Evolutionary conservation across 768 basidiomycete genomes (phyloP).

Genomic region (Lactarius hatsudake): DNA sequence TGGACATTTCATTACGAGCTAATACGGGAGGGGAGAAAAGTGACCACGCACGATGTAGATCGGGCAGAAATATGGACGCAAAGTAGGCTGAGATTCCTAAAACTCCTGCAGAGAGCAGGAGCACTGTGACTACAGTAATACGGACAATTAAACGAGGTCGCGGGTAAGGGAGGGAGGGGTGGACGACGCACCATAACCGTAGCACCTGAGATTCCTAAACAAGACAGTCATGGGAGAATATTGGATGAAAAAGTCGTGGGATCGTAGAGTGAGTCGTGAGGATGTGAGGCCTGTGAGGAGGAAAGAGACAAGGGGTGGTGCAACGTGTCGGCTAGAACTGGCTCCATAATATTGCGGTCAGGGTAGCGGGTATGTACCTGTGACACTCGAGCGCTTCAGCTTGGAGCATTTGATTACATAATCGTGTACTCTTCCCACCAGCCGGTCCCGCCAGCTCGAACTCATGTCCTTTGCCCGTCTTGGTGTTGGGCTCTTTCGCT

Average conservation of each 20-base stretch:
- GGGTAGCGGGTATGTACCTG: not conserved
- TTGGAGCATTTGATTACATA: conserved; percentile 2
- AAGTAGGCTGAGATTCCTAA: conserved; percentile 13
- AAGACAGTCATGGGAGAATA: conserved; percentile 22
- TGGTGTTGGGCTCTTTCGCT: conserved; percentile 15
- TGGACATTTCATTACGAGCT: not conserved
- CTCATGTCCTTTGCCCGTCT: conserved; percentile 25
- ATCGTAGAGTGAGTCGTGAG: conserved; percentile 10
- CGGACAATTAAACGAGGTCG: not conserved
- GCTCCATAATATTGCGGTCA: conserved; percentile 2
- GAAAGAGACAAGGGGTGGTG: conserved; percentile 2
- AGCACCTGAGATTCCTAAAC: conserved; percentile 20
- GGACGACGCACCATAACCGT: conserved; percentile 11
- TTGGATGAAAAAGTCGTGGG: not conserved
- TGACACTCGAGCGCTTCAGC: not conserved
- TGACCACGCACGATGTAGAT: conserved; percentile 21
- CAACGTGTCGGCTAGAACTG: conserved; percentile 12
- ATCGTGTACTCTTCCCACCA: not conserved
- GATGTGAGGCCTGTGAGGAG: not conserved
- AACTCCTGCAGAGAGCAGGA: conserved; percentile 7
- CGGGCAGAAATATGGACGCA: conserved; percentile 21
- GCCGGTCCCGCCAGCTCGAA: not conserved
- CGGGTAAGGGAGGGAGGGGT: not conserved
- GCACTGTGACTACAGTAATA: conserved; percentile 7
- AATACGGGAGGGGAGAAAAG: not conserved